Base-by-base conservation (phyloP, 768 basidiomycete genomes). In the Leccinum disarticulatum region DNA sequence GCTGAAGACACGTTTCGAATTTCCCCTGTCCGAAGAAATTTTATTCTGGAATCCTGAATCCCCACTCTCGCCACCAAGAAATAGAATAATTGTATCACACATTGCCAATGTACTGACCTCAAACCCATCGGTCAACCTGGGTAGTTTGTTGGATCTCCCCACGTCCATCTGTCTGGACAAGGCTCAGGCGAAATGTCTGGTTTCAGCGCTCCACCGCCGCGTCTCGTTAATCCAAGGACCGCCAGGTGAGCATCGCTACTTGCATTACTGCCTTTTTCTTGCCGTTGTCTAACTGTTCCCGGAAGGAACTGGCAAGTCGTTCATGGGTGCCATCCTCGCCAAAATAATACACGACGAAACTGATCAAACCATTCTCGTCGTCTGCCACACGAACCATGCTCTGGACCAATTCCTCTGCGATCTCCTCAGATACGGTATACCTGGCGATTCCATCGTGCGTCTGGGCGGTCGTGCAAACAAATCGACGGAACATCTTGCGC, bases 321-420 rank as follows among this genome's bases (percentile, higher is more conserved):
- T 88, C 65, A 83, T 89, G 46, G 87, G 88, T 1, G 81, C 84
- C 1, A 72, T 89, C 1, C 71, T 88, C 1, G 85, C 85, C 0
- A 89, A 88, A 58, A 71, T 78, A 4, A 68, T 88, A 13, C 80
- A 87, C 48, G 79, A 82, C 17, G 65, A 69, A 52, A 81, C 81
- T 0, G 4, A 59, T 0, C 71, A 76, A 46, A 82, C 69, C 1
- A 86, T 89, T 22, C 79, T 89, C 10, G 84, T 89, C 15, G 83
- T 87, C 30, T 88, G 87, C 64, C 88, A 83, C 58, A 90, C 87
- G 0, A 90, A 90, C 57, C 88, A 90, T 56, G 87, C 88, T 0
- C 77, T 90, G 0, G 88, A 89, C 65, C 83, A 88, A 58, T 85
- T 90, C 56, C 76, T 90, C 11, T 78, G 81, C 22, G 82, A 84